Evolutionary conservation across 805 yeast species (phyloP).

Genomic region (Brettanomyces bruxellensis): DNA sequence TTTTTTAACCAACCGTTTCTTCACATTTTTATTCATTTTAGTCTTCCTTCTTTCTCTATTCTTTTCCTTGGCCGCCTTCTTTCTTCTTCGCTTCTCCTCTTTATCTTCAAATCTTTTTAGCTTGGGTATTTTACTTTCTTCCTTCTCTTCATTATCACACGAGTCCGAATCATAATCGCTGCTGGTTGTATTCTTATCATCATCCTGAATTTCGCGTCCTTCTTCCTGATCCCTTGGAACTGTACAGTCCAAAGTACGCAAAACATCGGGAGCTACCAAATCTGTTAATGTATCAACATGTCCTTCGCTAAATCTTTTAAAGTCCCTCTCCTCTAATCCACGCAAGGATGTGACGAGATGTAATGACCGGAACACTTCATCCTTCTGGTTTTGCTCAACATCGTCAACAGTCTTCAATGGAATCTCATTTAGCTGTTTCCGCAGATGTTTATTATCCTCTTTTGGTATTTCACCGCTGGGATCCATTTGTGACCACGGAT

Average conservation of each 20-base stretch:
- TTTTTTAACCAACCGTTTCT: slow-evolving; percentile 65
- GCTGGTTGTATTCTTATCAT: slow-evolving; percentile 13
- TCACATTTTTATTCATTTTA: slow-evolving; percentile 75
- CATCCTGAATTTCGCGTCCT: slow-evolving; percentile 23
- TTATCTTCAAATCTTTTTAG: slow-evolving; percentile 79
- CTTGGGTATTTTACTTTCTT: slow-evolving; percentile 29
- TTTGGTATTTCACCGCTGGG: slow-evolving; percentile 13
- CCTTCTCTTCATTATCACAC: slow-evolving; percentile 10
- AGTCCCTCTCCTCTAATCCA: slow-evolving; percentile 85
- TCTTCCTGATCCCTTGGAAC: slow-evolving; percentile 7
- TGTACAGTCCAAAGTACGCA: slow-evolving; percentile 20
- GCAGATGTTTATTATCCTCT: slow-evolving; percentile 34
- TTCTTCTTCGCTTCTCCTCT: slow-evolving; percentile 66
- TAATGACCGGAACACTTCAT: slow-evolving; percentile 77
- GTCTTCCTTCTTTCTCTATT: slow-evolving; percentile 72
- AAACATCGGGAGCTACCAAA: slow-evolving; percentile 36
- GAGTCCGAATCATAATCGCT: slow-evolving; percentile 14
- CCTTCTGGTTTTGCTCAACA: slow-evolving; percentile 52
- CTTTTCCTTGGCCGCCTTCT: slow-evolving; percentile 66
- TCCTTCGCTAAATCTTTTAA: slow-evolving; percentile 68
- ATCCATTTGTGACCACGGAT: slow-evolving; percentile 28
- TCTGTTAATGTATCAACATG: slow-evolving; percentile 70
- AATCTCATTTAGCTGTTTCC: slow-evolving; percentile 34
- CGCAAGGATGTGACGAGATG: slow-evolving; percentile 73
- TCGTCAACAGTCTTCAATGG: slow-evolving; percentile 50